Evolutionary conservation across 2,329 filamentous ascomycete genomes (phyloP).

Genomic region (Ophiosphaerella herpotricha): DNA sequence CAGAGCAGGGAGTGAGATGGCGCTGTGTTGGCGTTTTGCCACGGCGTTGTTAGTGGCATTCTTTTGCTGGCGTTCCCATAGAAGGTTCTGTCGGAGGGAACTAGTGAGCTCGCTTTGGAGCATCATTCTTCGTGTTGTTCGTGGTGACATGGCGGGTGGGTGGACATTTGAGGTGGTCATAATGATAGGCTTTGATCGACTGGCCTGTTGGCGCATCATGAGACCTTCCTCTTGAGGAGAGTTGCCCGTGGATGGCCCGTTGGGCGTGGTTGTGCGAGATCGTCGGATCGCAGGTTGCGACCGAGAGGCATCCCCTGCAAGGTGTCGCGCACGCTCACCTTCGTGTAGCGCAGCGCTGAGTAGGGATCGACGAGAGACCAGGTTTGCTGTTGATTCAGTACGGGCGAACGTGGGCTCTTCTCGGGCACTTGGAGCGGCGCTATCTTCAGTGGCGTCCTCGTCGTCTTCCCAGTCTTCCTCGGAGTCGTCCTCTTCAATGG

Average conservation of each 20-base stretch:
- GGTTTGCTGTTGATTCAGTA: constrained; percentile 83
- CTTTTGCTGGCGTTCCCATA: constrained; percentile 96
- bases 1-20: constrained; percentile 36
- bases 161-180: constrained; percentile 70
- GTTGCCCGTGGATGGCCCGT: constrained; percentile 66
- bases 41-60: constrained; percentile 86
- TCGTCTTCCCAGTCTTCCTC: constrained; percentile 63
- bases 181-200: constrained; percentile 80
- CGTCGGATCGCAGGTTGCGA: constrained; percentile 60
- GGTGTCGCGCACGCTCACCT: constrained; percentile 69
- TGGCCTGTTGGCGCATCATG: constrained; percentile 62
- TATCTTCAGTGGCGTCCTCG: constrained; percentile 73
- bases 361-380: constrained; percentile 84
- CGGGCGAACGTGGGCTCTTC: constrained; percentile 83
- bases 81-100: constrained; percentile 84
- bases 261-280: constrained; percentile 70
- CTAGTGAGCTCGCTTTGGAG: constrained; percentile 91
- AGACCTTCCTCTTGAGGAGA: constrained; percentile 62
- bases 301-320: constrained; percentile 68
- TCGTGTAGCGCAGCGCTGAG: constrained; percentile 89
- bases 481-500: constrained; percentile 65
- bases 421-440: constrained; percentile 80
- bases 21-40: constrained; percentile 83
- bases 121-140: constrained; percentile 94
- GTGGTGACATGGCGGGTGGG: constrained; percentile 81